phyloP scores from a whole-genome alignment of 371 early-diverging fungal genomes.

The Sporodiniella umbellata region DNA sequence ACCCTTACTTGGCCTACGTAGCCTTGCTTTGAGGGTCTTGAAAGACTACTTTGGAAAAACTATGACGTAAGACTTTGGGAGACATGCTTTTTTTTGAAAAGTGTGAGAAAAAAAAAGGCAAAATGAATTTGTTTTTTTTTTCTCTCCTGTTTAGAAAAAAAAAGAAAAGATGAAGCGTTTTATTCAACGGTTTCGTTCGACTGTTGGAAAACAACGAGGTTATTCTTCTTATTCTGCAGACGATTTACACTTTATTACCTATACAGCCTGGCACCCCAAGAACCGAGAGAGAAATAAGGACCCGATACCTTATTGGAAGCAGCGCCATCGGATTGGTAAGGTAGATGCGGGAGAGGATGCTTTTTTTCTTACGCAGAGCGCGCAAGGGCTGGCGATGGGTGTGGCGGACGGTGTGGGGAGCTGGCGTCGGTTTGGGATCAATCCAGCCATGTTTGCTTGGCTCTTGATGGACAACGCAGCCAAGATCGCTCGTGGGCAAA shows the following conservation, averaged over 20 bases:
- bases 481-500: slow-evolving; percentile 45
- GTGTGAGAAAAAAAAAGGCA: too few relatives aligned
- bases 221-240: too few relatives aligned
- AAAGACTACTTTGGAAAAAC: too few relatives aligned
- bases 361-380: slow-evolving; percentile 61
- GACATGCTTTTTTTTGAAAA: too few relatives aligned
- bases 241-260: slow-evolving; percentile 37
- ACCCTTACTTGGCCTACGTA: too few relatives aligned
- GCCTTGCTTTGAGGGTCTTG: too few relatives aligned
- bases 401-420: slow-evolving; percentile 76
- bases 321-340: slow-evolving; percentile 41
- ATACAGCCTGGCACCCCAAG: slow-evolving; percentile 53
- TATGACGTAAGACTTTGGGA: too few relatives aligned
- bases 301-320: slow-evolving; percentile 47
- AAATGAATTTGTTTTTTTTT: too few relatives aligned
- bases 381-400: slow-evolving; percentile 57
- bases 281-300: slow-evolving; percentile 26
- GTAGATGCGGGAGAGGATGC: slow-evolving; percentile 76
- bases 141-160: too few relatives aligned
- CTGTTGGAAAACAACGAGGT: too few relatives aligned
- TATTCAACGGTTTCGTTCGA: too few relatives aligned
- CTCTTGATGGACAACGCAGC: slow-evolving; percentile 71
- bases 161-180: too few relatives aligned
- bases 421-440: slow-evolving; percentile 57
- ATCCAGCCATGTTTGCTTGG: slow-evolving; percentile 67